Conservation (phyloP, 2,329 filamentous ascomycete species). For the Mollisia scopiformis region DNA sequence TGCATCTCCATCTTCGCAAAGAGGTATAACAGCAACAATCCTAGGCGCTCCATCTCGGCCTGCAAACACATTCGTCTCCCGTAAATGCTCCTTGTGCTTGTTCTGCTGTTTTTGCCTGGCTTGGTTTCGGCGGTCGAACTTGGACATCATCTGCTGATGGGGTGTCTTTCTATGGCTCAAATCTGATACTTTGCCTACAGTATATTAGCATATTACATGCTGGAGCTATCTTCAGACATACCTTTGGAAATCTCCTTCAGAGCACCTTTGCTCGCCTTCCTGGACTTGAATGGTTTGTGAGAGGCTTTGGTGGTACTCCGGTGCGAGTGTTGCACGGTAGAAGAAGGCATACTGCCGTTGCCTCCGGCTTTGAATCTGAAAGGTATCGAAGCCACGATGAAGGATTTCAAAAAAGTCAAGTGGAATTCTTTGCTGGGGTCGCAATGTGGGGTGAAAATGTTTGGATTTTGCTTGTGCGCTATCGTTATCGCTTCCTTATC, state of each 20-base stretch:
- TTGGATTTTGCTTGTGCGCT: slow-evolving; percentile 23
- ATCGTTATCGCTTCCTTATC: slow-evolving; percentile 28
- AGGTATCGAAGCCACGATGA: slow-evolving; percentile 71
- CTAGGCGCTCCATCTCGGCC: slow-evolving; percentile 86
- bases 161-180: slow-evolving; percentile 83
- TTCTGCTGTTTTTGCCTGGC: slow-evolving; percentile 84
- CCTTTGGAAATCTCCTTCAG: slow-evolving; percentile 86
- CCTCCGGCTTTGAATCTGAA: slow-evolving; percentile 85
- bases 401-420: slow-evolving; percentile 8
- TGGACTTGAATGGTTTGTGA: slow-evolving; percentile 92
- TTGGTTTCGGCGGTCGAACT: slow-evolving; percentile 93
- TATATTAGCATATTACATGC: slow-evolving; percentile 15
- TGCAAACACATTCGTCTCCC: slow-evolving; percentile 79
- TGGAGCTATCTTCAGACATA: slow-evolving; percentile 38
- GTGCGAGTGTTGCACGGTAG: slow-evolving; percentile 77
- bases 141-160: slow-evolving; percentile 96
- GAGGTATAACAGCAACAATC: slow-evolving; percentile 84
- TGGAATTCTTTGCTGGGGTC: slow-evolving; percentile 2
- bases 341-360: slow-evolving; percentile 70
- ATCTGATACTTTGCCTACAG: slow-evolving; percentile 73
- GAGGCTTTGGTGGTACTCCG: slow-evolving; percentile 86
- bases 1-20: slow-evolving; percentile 74
- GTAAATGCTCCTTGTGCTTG: slow-evolving; percentile 82
- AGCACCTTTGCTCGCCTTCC: slow-evolving; percentile 85
- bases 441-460: slow-evolving; percentile 14